Evolutionary conservation across 345 rosid genomes (phyloP).

Genomic region (Rhizophora mangle): DNA sequence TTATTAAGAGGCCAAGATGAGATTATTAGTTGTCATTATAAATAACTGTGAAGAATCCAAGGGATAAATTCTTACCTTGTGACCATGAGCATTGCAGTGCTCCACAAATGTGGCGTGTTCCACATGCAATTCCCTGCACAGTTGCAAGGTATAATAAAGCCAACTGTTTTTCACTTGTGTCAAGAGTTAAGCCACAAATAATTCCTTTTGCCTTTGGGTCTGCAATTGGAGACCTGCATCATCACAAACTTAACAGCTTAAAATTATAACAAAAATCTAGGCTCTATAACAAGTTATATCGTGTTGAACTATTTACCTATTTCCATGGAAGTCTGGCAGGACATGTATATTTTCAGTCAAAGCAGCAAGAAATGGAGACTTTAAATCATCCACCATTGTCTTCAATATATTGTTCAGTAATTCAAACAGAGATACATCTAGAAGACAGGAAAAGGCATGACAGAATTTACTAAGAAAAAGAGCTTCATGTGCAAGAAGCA

Average conservation of each 20-base stretch:
- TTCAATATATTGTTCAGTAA: slow-evolving; percentile 62
- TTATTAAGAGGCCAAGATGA: too few species aligned
- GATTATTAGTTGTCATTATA: background rate
- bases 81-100: slow-evolving; percentile 91
- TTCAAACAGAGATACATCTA: slow-evolving; percentile 77
- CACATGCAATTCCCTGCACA: slow-evolving; percentile 81
- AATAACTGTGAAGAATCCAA: background rate
- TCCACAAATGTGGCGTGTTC: slow-evolving; percentile 88
- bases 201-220: slow-evolving; percentile 88
- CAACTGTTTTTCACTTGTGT: slow-evolving; percentile 75
- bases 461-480: background rate
- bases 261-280: slow-evolving; percentile 5
- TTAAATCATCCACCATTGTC: slow-evolving; percentile 45
- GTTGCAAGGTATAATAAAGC: slow-evolving; percentile 85
- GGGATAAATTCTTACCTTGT: slow-evolving; percentile 46
- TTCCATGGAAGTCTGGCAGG: slow-evolving; percentile 92
- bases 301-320: slow-evolving; percentile 48
- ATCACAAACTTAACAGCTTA: slow-evolving; percentile 17
- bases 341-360: slow-evolving; percentile 73
- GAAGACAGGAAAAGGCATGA: slow-evolving; percentile 13
- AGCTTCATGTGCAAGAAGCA: background rate
- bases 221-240: slow-evolving; percentile 82
- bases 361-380: slow-evolving; percentile 78
- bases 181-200: slow-evolving; percentile 77
- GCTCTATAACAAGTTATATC: background rate